Evolutionary conservation across 1,284 basidiomycete genomes (phyloP).

Genomic region (Fomitiporia mediterranea): DNA sequence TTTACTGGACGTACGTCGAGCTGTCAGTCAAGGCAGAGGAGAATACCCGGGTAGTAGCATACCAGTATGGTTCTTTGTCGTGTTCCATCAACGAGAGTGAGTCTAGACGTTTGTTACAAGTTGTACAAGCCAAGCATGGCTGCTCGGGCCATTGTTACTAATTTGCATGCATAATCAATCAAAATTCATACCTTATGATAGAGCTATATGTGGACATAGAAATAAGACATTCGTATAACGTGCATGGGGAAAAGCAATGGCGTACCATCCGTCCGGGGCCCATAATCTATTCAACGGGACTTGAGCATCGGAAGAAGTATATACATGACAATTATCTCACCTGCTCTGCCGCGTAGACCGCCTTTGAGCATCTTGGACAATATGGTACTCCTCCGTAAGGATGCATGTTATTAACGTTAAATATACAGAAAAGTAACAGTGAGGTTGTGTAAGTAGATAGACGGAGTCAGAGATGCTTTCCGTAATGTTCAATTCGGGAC

Average conservation of each 20-base stretch:
- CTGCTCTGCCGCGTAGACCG: slow-evolving; percentile 80
- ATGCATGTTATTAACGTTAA: slow-evolving; percentile 18
- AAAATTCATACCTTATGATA: slow-evolving; percentile 62
- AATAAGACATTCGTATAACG: slow-evolving; percentile 5
- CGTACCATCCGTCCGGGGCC: slow-evolving; percentile 75
- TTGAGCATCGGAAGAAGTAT: slow-evolving; percentile 2
- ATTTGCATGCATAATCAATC: neutral
- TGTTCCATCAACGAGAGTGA: slow-evolving; percentile 71
- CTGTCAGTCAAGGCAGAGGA: neutral
- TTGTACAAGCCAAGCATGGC: slow-evolving; percentile 69
- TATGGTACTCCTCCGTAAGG: slow-evolving; percentile 27
- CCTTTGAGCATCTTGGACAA: slow-evolving; percentile 46
- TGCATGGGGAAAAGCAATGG: slow-evolving; percentile 1
- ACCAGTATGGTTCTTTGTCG: slow-evolving; percentile 72
- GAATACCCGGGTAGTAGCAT: slow-evolving; percentile 22
- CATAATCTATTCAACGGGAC: slow-evolving; percentile 50
- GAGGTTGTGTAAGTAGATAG: neutral
- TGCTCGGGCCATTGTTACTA: slow-evolving; percentile 26
- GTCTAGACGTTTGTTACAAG: slow-evolving; percentile 69
- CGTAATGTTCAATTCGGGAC: neutral
- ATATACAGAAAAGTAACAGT: neutral
- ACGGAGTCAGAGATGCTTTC: neutral
- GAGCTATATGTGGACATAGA: slow-evolving; percentile 39
- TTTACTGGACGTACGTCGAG: slow-evolving; percentile 44
- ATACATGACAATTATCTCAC: slow-evolving; percentile 35